Evolutionary conservation across 2,329 filamentous ascomycete species (phyloP), one percentile per base, ranked within the genome.

Genomic region (Colletotrichum zoysiae): DNA sequence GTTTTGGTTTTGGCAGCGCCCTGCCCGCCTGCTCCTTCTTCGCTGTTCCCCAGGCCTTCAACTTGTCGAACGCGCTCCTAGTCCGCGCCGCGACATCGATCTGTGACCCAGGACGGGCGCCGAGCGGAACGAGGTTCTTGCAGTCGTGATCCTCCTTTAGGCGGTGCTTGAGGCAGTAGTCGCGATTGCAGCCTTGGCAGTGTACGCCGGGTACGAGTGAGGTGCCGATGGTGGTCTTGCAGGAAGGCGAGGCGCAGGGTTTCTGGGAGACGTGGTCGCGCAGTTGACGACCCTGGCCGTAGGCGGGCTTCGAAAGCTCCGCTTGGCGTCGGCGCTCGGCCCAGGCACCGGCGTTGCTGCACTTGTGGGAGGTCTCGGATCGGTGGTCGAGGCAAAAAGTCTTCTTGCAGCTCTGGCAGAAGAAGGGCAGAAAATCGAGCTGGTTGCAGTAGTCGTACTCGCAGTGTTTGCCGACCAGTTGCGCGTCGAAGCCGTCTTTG

Each of bases 381-480:
- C 95, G 93, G 86, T 99, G 96, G 79, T 98, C 95, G 75, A 97
- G 92, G 81, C 97, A 99, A 85, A 91, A 99, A 20, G 92, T 95
- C 70, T 89, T 88, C 74, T 81, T 88, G 84, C 96, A 99, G 76
- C 93, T 96, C 80, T 97, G 93, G 84, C 96, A 99, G 79, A 91
- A 88, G 82, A 98, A 98, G 5, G 96, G 96, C 5, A 99, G 90
- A 82, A 99, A 98, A 83, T 98, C 96, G 73, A 98, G 93, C 79
- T 96, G 93, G 80, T 95, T 92, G 86, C 96, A 99, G 86, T 94
- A 97, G 75, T 92, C 86, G 83, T 93, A 92, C 81, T 98, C 91
- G 88, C 96, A 99, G 85, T 98, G 95, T 74, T 90, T 90, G 82
- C 96, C 96, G 76, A 98, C 92, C 33, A 95, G 89, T 77, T 93